phyloP scores from a whole-genome alignment of 345 rosid species.

The Passiflora organensis region DNA sequence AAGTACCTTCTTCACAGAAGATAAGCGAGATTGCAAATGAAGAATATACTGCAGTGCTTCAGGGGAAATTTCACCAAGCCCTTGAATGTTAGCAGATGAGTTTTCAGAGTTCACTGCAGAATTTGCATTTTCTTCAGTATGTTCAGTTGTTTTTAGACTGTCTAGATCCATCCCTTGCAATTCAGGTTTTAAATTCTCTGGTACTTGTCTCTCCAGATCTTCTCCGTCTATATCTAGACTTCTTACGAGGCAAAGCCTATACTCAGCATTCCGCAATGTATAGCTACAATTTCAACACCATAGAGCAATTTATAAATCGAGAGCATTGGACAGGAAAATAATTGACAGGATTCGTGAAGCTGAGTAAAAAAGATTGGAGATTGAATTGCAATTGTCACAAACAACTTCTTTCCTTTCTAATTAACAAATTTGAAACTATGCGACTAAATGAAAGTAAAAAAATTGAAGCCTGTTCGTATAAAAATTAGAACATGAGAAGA shows the following conservation, averaged over 20 bases:
- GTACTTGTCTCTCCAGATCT: slow-evolving; percentile 32
- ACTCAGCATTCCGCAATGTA: slow-evolving; percentile 86
- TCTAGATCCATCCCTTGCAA: slow-evolving; percentile 38
- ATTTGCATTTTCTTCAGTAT: slow-evolving; percentile 27
- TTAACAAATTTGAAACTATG: no score
- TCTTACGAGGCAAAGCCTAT: slow-evolving; percentile 84
- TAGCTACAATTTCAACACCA: slow-evolving; percentile 43
- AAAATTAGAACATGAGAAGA: no score
- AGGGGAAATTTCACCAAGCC: slow-evolving; percentile 55
- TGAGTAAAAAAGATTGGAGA: neutral
- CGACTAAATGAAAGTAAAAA: no score
- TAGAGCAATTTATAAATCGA: slow-evolving; percentile 10
- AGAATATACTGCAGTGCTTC: slow-evolving; percentile 72
- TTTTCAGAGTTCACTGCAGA: slow-evolving; percentile 27
- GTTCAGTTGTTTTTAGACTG: slow-evolving; percentile 23
- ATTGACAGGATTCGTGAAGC: neutral
- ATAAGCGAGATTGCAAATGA: slow-evolving; percentile 64
- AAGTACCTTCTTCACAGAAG: slow-evolving; percentile 66
- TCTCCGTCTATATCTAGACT: slow-evolving; percentile 57
- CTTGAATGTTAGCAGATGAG: slow-evolving; percentile 34
- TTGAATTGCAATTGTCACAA: no score
- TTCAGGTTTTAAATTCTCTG: slow-evolving; percentile 30
- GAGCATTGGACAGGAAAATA: neutral
- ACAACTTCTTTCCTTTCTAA: no score
- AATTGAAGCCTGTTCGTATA: no score